Percentiles rank a stretch among this genome's conserved stretches.
These are phyloP conservation scores for Castanea mollissima DNA, from an alignment of 306 rosid genomes.

Conservation along the genomic window DNA sequence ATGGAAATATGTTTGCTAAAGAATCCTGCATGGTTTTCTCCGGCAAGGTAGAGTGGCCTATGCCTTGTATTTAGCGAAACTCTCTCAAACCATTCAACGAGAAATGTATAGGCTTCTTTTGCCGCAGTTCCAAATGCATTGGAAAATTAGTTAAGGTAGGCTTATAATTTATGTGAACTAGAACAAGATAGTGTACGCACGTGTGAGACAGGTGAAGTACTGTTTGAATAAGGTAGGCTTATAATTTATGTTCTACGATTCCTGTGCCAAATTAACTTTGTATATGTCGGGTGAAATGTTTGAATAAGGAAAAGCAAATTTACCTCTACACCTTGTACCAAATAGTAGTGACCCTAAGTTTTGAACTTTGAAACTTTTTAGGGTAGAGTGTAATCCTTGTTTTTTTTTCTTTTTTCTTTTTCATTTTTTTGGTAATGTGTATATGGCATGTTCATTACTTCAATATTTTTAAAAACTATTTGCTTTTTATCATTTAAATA, in stretches of 20 bases:
- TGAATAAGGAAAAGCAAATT: slow-evolving; percentile 3
- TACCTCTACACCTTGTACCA: background rate
- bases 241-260: background rate
- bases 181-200: no score
- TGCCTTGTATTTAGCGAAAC: background rate
- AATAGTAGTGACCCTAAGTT: no score
- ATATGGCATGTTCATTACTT: no score
- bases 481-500: no score
- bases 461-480: no score
- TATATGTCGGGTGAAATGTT: background rate
- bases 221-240: no score
- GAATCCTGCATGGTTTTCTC: background rate
- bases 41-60: background rate
- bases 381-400: no score
- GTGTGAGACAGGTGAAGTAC: no score
- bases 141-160: background rate
- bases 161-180: no score
- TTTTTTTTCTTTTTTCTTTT: no score
- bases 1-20: background rate
- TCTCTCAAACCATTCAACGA: background rate
- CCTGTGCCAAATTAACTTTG: background rate
- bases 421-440: no score
- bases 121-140: background rate
- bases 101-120: slow-evolving; percentile 1
- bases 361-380: no score